Conservation (phyloP, 2,329 filamentous ascomycete species). For the Trichoderma citrinoviride region DNA sequence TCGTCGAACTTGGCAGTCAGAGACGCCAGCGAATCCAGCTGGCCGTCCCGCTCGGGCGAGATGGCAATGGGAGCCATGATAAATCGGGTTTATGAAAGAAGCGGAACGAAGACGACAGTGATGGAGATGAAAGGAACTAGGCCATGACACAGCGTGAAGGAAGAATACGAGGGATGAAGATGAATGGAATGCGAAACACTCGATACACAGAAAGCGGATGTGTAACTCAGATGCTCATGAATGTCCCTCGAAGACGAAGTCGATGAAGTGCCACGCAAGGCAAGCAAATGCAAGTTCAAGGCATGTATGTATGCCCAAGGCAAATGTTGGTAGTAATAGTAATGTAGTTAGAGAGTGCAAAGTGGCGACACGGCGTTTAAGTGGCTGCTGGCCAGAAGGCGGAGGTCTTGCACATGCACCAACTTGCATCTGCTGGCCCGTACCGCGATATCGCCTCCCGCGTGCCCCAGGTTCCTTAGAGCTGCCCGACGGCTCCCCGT, state of each 20-base stretch:
- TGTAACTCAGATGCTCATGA: background rate
- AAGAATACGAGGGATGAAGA: too few species aligned
- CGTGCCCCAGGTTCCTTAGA: background rate
- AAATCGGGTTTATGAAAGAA: background rate
- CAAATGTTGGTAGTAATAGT: too few species aligned
- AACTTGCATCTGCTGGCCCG: background rate
- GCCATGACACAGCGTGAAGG: background rate
- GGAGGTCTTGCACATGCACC: background rate
- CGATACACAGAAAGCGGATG: background rate
- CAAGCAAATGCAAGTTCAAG: too few species aligned
- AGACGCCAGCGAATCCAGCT: slow-evolving; percentile 35
- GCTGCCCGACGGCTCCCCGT: slow-evolving; percentile 6
- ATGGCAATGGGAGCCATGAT: slow-evolving; percentile 57
- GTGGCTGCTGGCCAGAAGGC: background rate
- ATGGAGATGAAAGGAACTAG: background rate
- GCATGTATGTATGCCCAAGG: background rate
- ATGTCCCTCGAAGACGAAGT: background rate
- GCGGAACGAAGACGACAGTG: background rate
- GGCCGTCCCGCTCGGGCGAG: slow-evolving; percentile 45
- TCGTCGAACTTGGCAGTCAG: slow-evolving; percentile 80
- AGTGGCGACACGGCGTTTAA: slow-evolving; percentile 13
- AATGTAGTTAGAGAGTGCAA: background rate
- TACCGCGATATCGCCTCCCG: background rate
- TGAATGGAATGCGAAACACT: background rate
- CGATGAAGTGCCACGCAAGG: background rate